These are phyloP conservation scores for Euptelea pleiosperma DNA, from an alignment of 164 flowering plant genomes.

Conservation along the genomic window DNA sequence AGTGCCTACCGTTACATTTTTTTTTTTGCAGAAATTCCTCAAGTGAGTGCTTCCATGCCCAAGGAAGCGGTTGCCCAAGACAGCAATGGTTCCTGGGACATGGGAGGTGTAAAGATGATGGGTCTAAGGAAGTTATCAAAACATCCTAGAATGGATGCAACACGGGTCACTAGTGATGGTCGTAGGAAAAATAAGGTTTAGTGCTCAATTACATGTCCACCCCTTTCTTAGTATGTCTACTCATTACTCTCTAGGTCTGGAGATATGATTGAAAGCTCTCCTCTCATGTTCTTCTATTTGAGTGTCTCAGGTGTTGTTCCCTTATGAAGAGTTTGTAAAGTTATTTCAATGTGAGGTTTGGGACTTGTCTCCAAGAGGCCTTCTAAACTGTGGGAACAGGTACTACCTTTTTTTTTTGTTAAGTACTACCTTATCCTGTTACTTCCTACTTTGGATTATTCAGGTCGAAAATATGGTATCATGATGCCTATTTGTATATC, in stretches of 20 bases:
- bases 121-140: constrained; percentile 50
- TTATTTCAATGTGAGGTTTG: constrained; percentile 50
- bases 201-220: neutral
- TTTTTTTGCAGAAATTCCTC: constrained; percentile 38
- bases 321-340: constrained; percentile 77
- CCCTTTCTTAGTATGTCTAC: neutral
- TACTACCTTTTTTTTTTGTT: constrained; percentile 13
- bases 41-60: constrained; percentile 21
- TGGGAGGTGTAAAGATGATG: constrained; percentile 39
- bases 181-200: constrained; percentile 52
- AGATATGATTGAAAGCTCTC: constrained; percentile 5
- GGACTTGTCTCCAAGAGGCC: constrained; percentile 72
- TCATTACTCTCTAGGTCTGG: neutral
- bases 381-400: constrained; percentile 92
- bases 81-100: constrained; percentile 25
- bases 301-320: constrained; percentile 61
- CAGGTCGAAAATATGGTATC: too few species aligned
- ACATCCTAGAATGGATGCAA: constrained; percentile 26
- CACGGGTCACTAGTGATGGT: constrained; percentile 22
- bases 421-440: too few species aligned
- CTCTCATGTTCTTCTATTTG: constrained; percentile 5
- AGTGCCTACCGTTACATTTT: constrained; percentile 9
- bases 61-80: too few species aligned
- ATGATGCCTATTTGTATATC: too few species aligned
- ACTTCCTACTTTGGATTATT: too few species aligned